phyloP scores from a whole-genome alignment of 345 rosid species.

The Euphorbia lathyris region DNA sequence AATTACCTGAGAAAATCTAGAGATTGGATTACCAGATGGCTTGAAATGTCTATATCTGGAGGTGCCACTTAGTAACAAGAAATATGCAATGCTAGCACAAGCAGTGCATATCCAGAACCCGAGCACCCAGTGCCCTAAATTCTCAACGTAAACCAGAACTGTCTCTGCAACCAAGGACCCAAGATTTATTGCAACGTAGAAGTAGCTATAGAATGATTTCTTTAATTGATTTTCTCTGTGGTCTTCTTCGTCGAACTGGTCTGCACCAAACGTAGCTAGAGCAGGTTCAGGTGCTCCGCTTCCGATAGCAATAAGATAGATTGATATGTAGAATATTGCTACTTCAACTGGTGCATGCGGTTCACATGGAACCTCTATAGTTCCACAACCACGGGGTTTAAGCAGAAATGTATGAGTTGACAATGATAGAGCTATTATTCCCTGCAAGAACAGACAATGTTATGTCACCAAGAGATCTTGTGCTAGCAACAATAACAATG shows the following conservation, averaged over 20 bases:
- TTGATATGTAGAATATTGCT: slow-evolving; percentile 26
- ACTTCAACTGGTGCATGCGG: slow-evolving; percentile 20
- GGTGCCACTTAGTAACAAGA: slow-evolving; percentile 24
- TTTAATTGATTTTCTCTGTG: slow-evolving; percentile 32
- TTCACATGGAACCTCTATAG: slow-evolving; percentile 21
- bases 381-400: slow-evolving; percentile 32
- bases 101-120: slow-evolving; percentile 35
- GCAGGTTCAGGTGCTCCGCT: slow-evolving; percentile 32
- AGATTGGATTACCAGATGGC: slow-evolving; percentile 34
- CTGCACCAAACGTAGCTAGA: slow-evolving; percentile 36
- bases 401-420: slow-evolving; percentile 23
- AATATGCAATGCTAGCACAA: slow-evolving; percentile 20
- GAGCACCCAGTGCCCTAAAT: slow-evolving; percentile 32
- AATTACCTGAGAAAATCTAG: slow-evolving; percentile 30
- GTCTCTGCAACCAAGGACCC: slow-evolving; percentile 43
- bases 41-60: slow-evolving; percentile 30
- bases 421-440: slow-evolving; percentile 20
- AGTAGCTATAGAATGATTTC: slow-evolving; percentile 37
- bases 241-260: slow-evolving; percentile 45
- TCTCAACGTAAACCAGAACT: slow-evolving; percentile 31
- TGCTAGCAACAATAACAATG: too few species aligned
- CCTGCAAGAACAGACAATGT: slow-evolving; percentile 19
- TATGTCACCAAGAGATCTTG: not conserved
- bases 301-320: slow-evolving; percentile 31
- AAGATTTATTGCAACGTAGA: slow-evolving; percentile 34